A percentile compares a stretch with the other conserved stretches of the same genome.
Evolutionary conservation across 2,329 filamentous ascomycete genomes (phyloP).

Genomic region (Escovopsis sp.): DNA sequence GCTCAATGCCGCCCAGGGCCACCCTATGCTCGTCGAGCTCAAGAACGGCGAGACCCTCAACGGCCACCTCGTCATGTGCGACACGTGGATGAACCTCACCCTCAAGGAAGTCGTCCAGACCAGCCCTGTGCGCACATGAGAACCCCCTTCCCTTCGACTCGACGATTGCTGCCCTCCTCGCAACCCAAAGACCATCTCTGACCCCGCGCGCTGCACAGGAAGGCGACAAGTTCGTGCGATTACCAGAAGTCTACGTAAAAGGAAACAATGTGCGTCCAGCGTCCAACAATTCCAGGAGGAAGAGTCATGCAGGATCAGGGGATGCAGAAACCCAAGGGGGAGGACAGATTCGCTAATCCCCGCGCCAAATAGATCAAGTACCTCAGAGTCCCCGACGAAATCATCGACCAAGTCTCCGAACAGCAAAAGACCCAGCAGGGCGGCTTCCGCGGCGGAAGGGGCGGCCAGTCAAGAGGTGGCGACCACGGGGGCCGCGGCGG

Average conservation of each 20-base stretch:
- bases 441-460: slow-evolving; percentile 50
- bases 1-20: slow-evolving; percentile 88
- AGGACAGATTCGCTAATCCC: no score
- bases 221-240: slow-evolving; percentile 80
- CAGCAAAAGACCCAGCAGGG: slow-evolving; percentile 61
- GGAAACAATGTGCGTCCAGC: slow-evolving; percentile 72
- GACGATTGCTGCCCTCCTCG: no score
- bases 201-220: slow-evolving; percentile 36
- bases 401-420: slow-evolving; percentile 87
- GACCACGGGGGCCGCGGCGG: slow-evolving; percentile 39
- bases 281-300: no score
- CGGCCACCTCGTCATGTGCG: slow-evolving; percentile 88
- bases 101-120: slow-evolving; percentile 96
- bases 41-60: slow-evolving; percentile 97
- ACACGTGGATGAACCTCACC: slow-evolving; percentile 99
- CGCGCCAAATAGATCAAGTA: slow-evolving; percentile 70
- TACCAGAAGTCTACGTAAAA: slow-evolving; percentile 91
- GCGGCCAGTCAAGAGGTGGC: slow-evolving; percentile 43
- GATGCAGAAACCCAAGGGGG: no score
- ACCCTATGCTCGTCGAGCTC: slow-evolving; percentile 93
- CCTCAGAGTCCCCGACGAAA: slow-evolving; percentile 87
- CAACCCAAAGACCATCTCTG: no score
- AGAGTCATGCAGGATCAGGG: no score
- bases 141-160: no score
- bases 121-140: slow-evolving; percentile 45